phyloP scores from a whole-genome alignment of 2,329 filamentous ascomycete genomes.

The Cryphonectria carpinicola region DNA sequence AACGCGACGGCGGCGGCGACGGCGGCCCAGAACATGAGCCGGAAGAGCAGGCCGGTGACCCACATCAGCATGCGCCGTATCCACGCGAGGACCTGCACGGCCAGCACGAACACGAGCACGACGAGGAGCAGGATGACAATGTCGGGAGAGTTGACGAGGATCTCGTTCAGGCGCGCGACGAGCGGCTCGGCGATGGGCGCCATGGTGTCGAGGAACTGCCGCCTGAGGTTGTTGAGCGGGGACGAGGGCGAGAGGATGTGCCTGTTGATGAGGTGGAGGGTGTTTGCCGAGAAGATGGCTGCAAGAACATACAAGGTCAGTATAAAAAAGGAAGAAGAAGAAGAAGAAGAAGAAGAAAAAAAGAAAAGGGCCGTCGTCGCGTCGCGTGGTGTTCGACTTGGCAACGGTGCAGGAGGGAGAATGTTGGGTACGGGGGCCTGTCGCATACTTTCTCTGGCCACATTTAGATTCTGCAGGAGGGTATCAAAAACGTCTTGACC shows the following conservation, averaged over 20 bases:
- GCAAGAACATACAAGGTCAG: not conserved
- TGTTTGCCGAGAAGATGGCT: constrained; percentile 41
- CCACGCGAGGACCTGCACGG: constrained; percentile 71
- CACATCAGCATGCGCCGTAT: constrained; percentile 74
- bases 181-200: constrained; percentile 49
- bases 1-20: constrained; percentile 58
- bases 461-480: constrained; percentile 24
- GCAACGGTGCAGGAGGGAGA: not conserved
- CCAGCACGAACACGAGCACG: constrained; percentile 59
- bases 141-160: constrained; percentile 46
- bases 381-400: not conserved
- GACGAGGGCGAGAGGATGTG: constrained; percentile 53
- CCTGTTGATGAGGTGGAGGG: constrained; percentile 53
- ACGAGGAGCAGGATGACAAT: constrained; percentile 50
- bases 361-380: not conserved
- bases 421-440: too few relatives aligned
- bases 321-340: too few relatives aligned
- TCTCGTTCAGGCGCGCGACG: constrained; percentile 45
- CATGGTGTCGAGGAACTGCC: constrained; percentile 41
- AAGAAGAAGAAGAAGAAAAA: too few relatives aligned
- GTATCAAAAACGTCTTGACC: constrained; percentile 20
- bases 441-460: constrained; percentile 25
- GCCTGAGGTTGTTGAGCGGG: constrained; percentile 47
- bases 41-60: constrained; percentile 71
- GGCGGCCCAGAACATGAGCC: constrained; percentile 66